These are phyloP conservation scores for Powellomyces hirtus DNA, from an alignment of 192 early-diverging fungal species.

Conservation along the genomic window DNA sequence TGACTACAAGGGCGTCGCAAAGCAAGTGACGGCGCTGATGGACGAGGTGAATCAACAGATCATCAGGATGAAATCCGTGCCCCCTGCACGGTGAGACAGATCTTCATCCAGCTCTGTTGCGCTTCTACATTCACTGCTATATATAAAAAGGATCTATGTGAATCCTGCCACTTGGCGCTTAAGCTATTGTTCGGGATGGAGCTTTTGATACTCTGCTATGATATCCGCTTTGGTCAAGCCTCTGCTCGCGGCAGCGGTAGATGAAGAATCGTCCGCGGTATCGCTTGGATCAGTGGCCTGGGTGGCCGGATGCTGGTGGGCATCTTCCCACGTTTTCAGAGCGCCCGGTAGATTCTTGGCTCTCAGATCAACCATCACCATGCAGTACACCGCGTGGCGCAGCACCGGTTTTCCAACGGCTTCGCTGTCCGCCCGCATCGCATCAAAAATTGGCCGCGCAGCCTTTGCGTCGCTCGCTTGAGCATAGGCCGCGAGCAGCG, in stretches of 20 bases:
- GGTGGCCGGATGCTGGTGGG: too few relatives aligned
- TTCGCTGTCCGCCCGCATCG: constrained; percentile 18
- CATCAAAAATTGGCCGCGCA: background rate
- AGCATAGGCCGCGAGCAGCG: constrained; percentile 22
- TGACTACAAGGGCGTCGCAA: constrained; percentile 47
- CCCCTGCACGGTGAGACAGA: constrained; percentile 45
- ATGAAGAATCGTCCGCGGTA: background rate
- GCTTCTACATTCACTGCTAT: too few relatives aligned
- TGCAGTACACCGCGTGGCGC: background rate
- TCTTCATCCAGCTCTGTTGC: too few relatives aligned
- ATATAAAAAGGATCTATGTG: too few relatives aligned
- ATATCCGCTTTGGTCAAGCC: background rate
- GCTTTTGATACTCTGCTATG: constrained; percentile 6
- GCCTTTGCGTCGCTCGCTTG: constrained; percentile 12
- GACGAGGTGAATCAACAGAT: constrained; percentile 50
- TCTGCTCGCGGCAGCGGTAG: background rate
- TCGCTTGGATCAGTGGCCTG: background rate
- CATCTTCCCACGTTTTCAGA: background rate
- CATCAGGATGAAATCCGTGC: constrained; percentile 44
- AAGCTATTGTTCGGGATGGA: background rate
- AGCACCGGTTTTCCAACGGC: constrained; percentile 25
- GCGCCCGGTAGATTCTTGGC: background rate
- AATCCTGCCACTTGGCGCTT: too few relatives aligned
- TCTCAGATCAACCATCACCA: background rate
- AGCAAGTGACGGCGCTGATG: constrained; percentile 43